Percentiles rank a stretch among this genome's conserved stretches.
Evolutionary conservation across 129 eudicot species (phyloP).

Genomic region (Chrysanthemum makinoi): DNA sequence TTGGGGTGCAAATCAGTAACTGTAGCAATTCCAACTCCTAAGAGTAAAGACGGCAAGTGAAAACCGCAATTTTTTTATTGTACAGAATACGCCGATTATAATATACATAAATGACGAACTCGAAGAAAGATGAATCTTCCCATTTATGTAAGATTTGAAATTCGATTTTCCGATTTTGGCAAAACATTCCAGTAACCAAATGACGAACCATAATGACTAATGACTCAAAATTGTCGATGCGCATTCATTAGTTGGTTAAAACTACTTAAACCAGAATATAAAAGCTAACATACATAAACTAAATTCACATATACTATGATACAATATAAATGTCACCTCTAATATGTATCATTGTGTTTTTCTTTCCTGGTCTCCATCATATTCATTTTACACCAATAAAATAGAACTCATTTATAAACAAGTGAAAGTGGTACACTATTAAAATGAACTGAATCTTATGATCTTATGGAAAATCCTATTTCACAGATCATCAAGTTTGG

Average conservation of each 20-base stretch:
- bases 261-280: no score
- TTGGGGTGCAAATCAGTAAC: slow-evolving; percentile 89
- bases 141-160: no score
- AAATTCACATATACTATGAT: not conserved
- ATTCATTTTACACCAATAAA: slow-evolving; percentile 23
- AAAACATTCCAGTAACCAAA: no score
- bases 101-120: no score
- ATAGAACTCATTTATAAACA: slow-evolving; percentile 20
- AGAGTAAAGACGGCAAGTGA: slow-evolving; percentile 66
- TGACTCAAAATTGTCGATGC: no score
- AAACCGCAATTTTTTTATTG: slow-evolving; percentile 49
- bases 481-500: no score
- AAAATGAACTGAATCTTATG: slow-evolving; percentile 27
- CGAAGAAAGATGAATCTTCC: no score
- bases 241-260: no score
- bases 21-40: slow-evolving; percentile 96
- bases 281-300: no score
- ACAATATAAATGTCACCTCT: slow-evolving; percentile 12
- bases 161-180: no score
- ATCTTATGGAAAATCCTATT: slow-evolving; percentile 3
- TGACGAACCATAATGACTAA: no score
- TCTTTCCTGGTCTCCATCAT: slow-evolving; percentile 14
- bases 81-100: no score
- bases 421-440: not conserved
- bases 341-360: slow-evolving; percentile 15